Evolutionary conservation across 257 asterid genomes (phyloP).

Genomic region (Fraxinus quadrangulata): DNA sequence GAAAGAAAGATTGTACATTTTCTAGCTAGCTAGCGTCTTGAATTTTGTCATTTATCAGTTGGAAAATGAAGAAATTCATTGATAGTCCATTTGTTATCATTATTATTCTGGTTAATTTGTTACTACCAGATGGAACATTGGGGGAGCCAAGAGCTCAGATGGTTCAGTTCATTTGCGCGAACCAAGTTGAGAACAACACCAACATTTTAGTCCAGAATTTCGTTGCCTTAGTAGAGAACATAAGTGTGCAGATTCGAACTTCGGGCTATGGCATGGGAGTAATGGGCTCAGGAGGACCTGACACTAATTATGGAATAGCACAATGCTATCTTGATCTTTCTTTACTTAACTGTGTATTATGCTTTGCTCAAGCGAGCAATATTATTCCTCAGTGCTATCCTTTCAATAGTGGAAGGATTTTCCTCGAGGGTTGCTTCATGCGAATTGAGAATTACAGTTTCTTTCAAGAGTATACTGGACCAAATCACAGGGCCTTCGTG

Average conservation of each 20-base stretch:
- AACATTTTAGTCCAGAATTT: constrained; percentile 59
- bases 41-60: too few species aligned
- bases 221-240: constrained; percentile 49
- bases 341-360: constrained; percentile 61
- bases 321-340: constrained; percentile 93
- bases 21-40: too few species aligned
- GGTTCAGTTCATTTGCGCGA: constrained; percentile 49
- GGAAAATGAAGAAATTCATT: constrained; percentile 39
- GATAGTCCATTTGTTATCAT: neutral
- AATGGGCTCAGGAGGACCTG: constrained; percentile 61
- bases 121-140: constrained; percentile 36
- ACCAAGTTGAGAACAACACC: constrained; percentile 50
- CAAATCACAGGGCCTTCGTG: constrained; percentile 36
- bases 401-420: constrained; percentile 60
- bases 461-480: constrained; percentile 50
- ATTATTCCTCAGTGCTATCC: constrained; percentile 78
- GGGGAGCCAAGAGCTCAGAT: constrained; percentile 69
- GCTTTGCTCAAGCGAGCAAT: constrained; percentile 77
- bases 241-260: constrained; percentile 59
- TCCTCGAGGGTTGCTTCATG: constrained; percentile 87
- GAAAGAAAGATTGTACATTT: too few species aligned
- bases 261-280: constrained; percentile 55
- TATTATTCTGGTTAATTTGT: constrained; percentile 31
- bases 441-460: constrained; percentile 69
- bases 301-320: constrained; percentile 56